phyloP scores from a whole-genome alignment of 164 flowering plant species.

The grape (Vitis vinifera) region DNA sequence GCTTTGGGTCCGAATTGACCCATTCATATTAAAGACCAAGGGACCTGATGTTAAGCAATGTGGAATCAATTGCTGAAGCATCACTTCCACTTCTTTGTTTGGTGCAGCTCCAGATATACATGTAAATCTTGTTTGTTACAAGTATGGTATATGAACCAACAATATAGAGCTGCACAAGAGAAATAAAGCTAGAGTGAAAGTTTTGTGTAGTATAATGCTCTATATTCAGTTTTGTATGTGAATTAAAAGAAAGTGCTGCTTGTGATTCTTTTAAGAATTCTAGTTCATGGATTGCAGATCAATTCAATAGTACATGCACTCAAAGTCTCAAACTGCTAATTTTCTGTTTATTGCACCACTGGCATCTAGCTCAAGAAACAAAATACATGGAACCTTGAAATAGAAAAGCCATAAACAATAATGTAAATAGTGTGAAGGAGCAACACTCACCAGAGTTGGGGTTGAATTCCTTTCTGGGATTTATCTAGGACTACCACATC shows the following conservation, averaged over 20 bases:
- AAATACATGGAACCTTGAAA: not conserved
- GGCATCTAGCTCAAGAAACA: not conserved
- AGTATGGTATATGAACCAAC: constrained; percentile 12
- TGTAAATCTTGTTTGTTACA: constrained; percentile 7
- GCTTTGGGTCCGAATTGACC: constrained; percentile 89
- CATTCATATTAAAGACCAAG: constrained; percentile 73
- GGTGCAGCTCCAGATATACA: constrained; percentile 11
- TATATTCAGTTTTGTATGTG: constrained; percentile 30
- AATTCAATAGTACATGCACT: not conserved
- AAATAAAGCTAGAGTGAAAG: constrained; percentile 24
- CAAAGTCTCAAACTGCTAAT: not conserved
- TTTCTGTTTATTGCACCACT: not conserved
- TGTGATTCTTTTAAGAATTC: not conserved
- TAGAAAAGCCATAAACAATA: not conserved
- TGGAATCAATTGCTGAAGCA: constrained; percentile 72
- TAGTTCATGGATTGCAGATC: not conserved
- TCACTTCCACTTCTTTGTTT: not conserved
- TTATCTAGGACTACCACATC: not conserved
- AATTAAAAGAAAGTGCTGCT: not conserved
- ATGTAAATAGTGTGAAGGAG: not conserved
- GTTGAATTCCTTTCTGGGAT: not conserved
- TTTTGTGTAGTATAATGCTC: constrained; percentile 23
- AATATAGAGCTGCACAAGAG: constrained; percentile 19
- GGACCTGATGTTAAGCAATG: constrained; percentile 79
- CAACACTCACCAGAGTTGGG: not conserved